Percentiles rank a stretch among this genome's conserved stretches.
These are phyloP conservation scores for Termitomyces sp. DNA, from an alignment of 768 basidiomycete species.

Conservation along the genomic window DNA sequence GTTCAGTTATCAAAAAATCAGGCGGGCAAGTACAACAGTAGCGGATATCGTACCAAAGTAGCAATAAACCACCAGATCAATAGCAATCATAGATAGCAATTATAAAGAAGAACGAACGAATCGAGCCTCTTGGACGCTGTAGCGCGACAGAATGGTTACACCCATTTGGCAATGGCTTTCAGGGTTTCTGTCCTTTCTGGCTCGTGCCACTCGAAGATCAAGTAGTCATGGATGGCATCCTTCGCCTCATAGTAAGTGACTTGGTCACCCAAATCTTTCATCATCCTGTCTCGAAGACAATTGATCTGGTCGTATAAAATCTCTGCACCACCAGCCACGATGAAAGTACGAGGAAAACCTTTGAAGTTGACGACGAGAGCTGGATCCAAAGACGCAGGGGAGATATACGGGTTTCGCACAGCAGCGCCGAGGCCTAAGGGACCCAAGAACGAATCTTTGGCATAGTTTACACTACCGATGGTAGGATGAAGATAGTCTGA, in stretches of 20 bases:
- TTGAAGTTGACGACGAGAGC: constrained; percentile 35
- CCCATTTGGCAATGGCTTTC: constrained; percentile 45
- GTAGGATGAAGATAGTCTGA: constrained; percentile 32
- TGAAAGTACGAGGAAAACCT: constrained; percentile 57
- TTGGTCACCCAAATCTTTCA: constrained; percentile 42
- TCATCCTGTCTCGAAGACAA: constrained; percentile 43
- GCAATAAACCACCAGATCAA: not conserved
- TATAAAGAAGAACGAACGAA: no score
- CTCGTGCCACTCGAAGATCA: constrained; percentile 46
- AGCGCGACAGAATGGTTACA: constrained; percentile 9
- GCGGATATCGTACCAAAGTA: not conserved
- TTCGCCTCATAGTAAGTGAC: constrained; percentile 43
- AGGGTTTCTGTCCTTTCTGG: constrained; percentile 46
- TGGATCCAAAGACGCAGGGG: constrained; percentile 45
- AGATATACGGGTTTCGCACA: constrained; percentile 48
- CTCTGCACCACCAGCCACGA: constrained; percentile 56
- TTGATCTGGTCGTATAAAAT: constrained; percentile 43
- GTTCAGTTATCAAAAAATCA: not conserved
- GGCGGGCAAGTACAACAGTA: not conserved
- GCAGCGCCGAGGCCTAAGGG: constrained; percentile 43
- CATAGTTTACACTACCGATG: constrained; percentile 18
- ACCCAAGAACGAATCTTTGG: constrained; percentile 39
- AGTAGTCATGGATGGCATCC: constrained; percentile 53
- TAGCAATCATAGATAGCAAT: not conserved
- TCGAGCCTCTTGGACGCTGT: not conserved